Percentiles rank a stretch among this genome's conserved stretches.
phyloP scores from a whole-genome alignment of 2,329 filamentous ascomycete species.

The Botrytis fabae region DNA sequence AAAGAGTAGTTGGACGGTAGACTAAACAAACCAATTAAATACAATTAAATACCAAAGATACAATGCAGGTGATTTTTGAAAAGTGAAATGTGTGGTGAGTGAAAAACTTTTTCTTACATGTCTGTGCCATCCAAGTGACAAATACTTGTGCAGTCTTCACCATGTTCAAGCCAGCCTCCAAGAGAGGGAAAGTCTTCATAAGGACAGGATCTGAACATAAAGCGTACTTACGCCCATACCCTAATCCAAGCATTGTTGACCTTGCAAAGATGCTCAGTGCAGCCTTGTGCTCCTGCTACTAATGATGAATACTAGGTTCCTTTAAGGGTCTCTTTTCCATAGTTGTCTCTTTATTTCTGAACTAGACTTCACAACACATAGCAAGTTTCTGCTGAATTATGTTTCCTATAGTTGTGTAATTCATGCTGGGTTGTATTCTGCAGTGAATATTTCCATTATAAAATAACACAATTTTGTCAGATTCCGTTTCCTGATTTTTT shows the following conservation, averaged over 20 bases:
- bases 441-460: neutral
- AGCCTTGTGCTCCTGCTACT: no score
- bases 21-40: neutral
- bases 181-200: neutral
- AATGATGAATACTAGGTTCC: neutral
- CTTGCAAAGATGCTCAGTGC: neutral
- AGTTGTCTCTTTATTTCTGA: fast-evolving
- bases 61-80: neutral
- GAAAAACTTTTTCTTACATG: fast-evolving
- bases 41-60: neutral
- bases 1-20: fast-evolving
- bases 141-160: neutral
- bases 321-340: neutral
- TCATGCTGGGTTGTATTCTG: fast-evolving
- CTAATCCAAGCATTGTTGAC: neutral
- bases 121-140: neutral
- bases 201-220: neutral
- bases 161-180: no score
- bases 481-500: neutral
- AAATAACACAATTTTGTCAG: neutral
- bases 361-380: fast-evolving
- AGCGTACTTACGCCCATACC: neutral
- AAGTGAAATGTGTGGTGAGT: neutral
- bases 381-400: neutral
- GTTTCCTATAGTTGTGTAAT: neutral